Base-by-base conservation (phyloP, 1,139 yeast genomes). In the Meyerozyma sp. region DNA sequence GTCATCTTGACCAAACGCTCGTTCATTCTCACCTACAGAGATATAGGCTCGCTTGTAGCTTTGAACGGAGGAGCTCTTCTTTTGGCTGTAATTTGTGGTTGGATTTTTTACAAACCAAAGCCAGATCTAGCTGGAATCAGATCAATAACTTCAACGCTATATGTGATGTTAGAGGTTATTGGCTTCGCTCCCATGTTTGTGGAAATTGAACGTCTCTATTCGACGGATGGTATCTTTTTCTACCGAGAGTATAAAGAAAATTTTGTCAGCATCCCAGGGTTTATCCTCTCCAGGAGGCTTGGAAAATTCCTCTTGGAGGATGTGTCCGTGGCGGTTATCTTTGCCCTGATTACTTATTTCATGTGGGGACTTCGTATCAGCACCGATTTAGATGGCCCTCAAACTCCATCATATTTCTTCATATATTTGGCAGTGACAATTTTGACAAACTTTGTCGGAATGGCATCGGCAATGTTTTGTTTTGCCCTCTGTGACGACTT, bases 181-280 rank as follows among this genome's bases (percentile, higher is more conserved):
- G 85, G 88, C 3, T 85, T 87, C 57, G 62, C 82, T 45, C 79
- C 88, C 39, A 63, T 85, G 57, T 67, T 86, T 42, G 81, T 82
- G 57, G 96, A 89, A 61, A 72, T 84, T 4, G 87, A 84, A 57
- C 68, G 96, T 39, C 65, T 88, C 7, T 85, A 91, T 70, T 67
- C 73, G 6, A 67, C 72, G 8, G 96, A 88, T 59, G 80, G 91
- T 32, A 67, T 75, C 36, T 73, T 81, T 18, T 88, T 82, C 59
- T 86, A 82, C 58, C 67, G 93, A 47, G 96, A 89, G 59, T 72
- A 85, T 47, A 75, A 78, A 42, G 95, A 89, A 49, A 77, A 82
- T n/a, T 75, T 79, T 46, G 78, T 82, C n/a, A 69, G 82, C 13
- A 75, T 84, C 2, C 60, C 79, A 1, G 91, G 94, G 1, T 88